Base-by-base conservation (phyloP, 164 flowering plant species). In the Berberis vulgaris region DNA sequence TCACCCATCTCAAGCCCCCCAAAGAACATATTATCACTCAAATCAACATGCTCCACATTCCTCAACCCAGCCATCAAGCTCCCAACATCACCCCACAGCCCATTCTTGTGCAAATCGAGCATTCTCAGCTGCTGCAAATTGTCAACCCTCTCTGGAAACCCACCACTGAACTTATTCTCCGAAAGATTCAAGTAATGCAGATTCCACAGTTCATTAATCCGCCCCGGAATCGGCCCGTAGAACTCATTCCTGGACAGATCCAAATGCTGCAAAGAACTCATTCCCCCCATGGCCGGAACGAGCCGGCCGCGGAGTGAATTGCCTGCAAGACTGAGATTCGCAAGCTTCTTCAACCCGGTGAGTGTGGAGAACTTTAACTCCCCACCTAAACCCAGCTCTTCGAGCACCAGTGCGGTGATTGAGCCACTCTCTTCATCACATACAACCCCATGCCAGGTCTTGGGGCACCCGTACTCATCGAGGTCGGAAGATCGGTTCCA, bases 161-260 rank as follows among this genome's bases (percentile, higher is more conserved):
- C 75, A 1, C 92, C 91, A 1, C 60, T 47, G 49, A 95, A 95
- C 47, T 67, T 68, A 67, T 95, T 95, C 12, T 5, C 11, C 0
- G 99, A 95, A 56, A 95, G 72, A 78, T 95, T 86, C 61, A 95
- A 49, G 60, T 85, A 76, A 64, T 72, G 69, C 65, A 95, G 73
- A 1, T 76, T 79, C 88, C 88, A 89, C 1, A 95, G 74, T 2
- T 88, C 84, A 9, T 70, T 78, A 67, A 95, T 71, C 67, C 81
- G 69, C 42, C 61, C 82, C 0, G 99, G 99, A 59, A 91, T 78
- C 60, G 97, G 94, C 1, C 97, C 98, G 40, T 80, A 80, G 67
- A 93, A 93, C 45, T 39, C 38, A 63, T 90, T 93, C 1, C 66
- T 46, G 0, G 95, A 85, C 66, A 93, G 95, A 90, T 93, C 98